Conservation (phyloP, 176 grass and related monocot species). For the Avena sativa region DNA sequence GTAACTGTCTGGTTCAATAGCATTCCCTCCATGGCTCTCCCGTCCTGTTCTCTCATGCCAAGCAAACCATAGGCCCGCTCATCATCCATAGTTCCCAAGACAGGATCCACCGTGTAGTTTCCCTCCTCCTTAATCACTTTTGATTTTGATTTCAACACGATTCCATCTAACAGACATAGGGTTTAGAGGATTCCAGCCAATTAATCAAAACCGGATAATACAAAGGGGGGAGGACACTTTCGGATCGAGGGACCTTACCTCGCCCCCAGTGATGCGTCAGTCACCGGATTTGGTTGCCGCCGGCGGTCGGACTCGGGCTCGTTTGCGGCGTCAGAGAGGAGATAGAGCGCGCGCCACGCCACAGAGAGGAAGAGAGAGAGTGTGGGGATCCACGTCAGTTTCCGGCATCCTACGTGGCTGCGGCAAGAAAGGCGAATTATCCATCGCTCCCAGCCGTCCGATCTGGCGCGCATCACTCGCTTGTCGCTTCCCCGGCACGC, state of each 20-base stretch:
- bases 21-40: background rate
- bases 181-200: background rate
- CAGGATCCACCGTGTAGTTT: background rate
- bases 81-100: background rate
- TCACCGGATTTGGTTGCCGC: background rate
- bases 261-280: background rate
- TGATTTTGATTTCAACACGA: background rate
- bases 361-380: background rate
- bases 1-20: background rate
- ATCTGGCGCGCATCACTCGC: conserved; percentile 28
- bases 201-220: background rate
- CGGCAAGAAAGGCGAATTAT: background rate
- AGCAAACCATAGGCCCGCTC: background rate
- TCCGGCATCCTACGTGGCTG: background rate
- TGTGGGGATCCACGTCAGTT: background rate
- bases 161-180: background rate
- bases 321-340: background rate
- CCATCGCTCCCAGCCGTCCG: conserved; percentile 7
- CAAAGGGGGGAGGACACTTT: background rate
- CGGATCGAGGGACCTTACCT: background rate
- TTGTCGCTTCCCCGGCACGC: background rate
- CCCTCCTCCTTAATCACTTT: background rate
- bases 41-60: background rate
- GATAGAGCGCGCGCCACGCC: background rate
- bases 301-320: background rate